phyloP scores from a whole-genome alignment of 1,284 basidiomycete genomes.

The Ceratobasidium sp. region DNA sequence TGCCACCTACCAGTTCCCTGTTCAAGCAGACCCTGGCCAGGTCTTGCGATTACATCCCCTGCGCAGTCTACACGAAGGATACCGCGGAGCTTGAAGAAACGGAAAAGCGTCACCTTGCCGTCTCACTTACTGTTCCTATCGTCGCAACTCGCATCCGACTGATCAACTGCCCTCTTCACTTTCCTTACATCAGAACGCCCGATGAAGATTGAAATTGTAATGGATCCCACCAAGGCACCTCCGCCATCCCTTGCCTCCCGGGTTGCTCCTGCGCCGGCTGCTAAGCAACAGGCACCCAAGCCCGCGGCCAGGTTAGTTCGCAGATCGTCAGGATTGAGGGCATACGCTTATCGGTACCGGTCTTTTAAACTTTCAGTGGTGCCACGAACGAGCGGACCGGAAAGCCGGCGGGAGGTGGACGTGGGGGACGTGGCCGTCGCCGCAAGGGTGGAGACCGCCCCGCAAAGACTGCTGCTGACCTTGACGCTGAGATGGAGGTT shows the following conservation, averaged over 20 bases:
- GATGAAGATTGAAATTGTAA: slow-evolving; percentile 98
- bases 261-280: slow-evolving; percentile 66
- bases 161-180: slow-evolving; percentile 58
- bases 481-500: slow-evolving; percentile 76
- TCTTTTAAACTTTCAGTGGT: slow-evolving; percentile 28
- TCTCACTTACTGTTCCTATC: slow-evolving; percentile 13
- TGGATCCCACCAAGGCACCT: slow-evolving; percentile 85
- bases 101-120: slow-evolving; percentile 1
- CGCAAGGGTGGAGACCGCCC: slow-evolving; percentile 58
- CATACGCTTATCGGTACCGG: slow-evolving; percentile 51
- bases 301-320: slow-evolving; percentile 53
- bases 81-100: slow-evolving; percentile 33
- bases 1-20: background rate
- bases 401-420: slow-evolving; percentile 44
- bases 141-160: slow-evolving; percentile 44
- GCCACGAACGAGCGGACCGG: slow-evolving; percentile 51
- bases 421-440: slow-evolving; percentile 61
- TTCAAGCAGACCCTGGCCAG: background rate
- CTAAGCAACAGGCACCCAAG: slow-evolving; percentile 47
- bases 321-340: slow-evolving; percentile 55
- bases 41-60: slow-evolving; percentile 6
- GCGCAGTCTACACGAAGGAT: slow-evolving; percentile 1
- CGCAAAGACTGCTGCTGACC: slow-evolving; percentile 67
- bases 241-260: slow-evolving; percentile 71
- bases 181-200: slow-evolving; percentile 81